Evolutionary conservation across 176 grass and related monocot species (phyloP).

Genomic region (Tillandsia leiboldiana): DNA sequence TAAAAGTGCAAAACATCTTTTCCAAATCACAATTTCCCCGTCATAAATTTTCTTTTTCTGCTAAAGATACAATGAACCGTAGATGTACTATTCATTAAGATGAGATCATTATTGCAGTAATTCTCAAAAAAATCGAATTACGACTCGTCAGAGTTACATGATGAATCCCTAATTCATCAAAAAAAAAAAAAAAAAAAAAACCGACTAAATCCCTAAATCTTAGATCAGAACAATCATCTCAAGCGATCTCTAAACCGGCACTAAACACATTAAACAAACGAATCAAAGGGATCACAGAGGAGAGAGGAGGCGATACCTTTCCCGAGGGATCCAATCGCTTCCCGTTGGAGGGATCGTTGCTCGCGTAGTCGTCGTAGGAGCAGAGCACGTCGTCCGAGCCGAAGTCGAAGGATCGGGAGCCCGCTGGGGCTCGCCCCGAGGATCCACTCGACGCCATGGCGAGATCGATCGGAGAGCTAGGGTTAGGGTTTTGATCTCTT

Average conservation of each 20-base stretch:
- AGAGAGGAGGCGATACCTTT: constrained; percentile 28
- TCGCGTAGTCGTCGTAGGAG: constrained; percentile 67
- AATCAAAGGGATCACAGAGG: neutral
- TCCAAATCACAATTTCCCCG: neutral
- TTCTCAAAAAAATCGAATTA: too few relatives aligned
- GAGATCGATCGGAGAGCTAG: constrained; percentile 18
- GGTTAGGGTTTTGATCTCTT: constrained; percentile 26
- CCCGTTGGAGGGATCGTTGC: constrained; percentile 31
- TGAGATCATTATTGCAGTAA: too few relatives aligned
- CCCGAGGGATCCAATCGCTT: constrained; percentile 45
- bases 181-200: too few relatives aligned
- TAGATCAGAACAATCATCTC: too few relatives aligned
- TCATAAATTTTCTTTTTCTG: neutral
- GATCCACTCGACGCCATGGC: constrained; percentile 37
- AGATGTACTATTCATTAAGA: neutral
- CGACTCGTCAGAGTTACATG: too few relatives aligned
- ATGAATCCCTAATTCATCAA: too few relatives aligned
- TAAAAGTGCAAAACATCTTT: neutral
- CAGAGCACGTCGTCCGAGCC: constrained; percentile 57
- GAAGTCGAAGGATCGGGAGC: constrained; percentile 58
- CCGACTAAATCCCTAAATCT: too few relatives aligned
- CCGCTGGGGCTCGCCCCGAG: constrained; percentile 28
- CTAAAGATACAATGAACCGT: neutral
- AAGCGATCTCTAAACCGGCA: neutral
- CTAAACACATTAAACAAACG: neutral